These are phyloP conservation scores for Pulveroboletus sp. DNA, from an alignment of 768 basidiomycete species.

Conservation along the genomic window DNA sequence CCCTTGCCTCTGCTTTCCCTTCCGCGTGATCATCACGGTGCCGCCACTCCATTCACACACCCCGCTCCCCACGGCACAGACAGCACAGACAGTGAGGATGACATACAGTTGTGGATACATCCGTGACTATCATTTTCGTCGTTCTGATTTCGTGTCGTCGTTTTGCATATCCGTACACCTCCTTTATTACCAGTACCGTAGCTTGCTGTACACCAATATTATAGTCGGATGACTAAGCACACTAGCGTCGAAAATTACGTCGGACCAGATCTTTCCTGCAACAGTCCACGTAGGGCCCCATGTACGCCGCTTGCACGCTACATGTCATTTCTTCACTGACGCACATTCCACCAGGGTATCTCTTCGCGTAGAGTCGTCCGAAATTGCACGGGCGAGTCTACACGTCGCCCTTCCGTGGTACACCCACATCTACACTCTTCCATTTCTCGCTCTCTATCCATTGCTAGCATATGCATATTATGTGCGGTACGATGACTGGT, in stretches of 20 bases:
- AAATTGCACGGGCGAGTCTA: slow-evolving; percentile 64
- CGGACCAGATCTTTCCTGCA: neutral
- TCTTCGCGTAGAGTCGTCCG: slow-evolving; percentile 57
- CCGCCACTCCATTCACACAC: neutral
- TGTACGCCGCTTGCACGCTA: no score
- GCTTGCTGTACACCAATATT: no score
- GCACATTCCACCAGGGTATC: slow-evolving; percentile 29
- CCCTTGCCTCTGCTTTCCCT: slow-evolving; percentile 10
- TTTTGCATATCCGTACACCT: neutral
- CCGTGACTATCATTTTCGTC: neutral
- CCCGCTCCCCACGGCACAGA: neutral
- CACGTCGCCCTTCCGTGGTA: slow-evolving; percentile 67
- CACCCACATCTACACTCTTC: slow-evolving; percentile 67
- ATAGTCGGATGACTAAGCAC: slow-evolving; percentile 19
- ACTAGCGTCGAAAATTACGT: neutral
- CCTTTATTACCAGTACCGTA: no score
- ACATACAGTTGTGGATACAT: slow-evolving; percentile 14
- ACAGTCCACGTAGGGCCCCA: slow-evolving; percentile 6
- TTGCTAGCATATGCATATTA: slow-evolving; percentile 89
- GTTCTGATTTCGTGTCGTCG: neutral
- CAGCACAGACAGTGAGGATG: slow-evolving; percentile 6
- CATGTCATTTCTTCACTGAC: no score
- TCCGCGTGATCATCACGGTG: neutral
- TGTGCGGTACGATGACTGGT: slow-evolving; percentile 84
- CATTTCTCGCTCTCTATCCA: slow-evolving; percentile 79